Evolutionary conservation across 768 basidiomycete genomes (phyloP).

Genomic region (Phanerochaete carnosa): DNA sequence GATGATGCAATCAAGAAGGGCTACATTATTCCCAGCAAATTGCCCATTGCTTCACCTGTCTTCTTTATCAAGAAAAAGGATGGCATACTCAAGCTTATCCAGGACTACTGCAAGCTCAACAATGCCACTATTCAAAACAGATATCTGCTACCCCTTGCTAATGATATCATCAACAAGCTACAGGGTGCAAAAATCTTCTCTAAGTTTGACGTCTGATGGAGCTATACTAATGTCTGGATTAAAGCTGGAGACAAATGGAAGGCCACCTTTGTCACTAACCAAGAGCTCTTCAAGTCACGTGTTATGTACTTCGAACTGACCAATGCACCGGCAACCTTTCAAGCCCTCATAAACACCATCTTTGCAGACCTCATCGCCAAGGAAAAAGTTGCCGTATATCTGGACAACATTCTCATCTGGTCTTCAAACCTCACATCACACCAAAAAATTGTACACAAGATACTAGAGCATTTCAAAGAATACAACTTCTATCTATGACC

Average conservation of each 20-base stretch:
- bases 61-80: slow-evolving; percentile 37
- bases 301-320: slow-evolving; percentile 29
- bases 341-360: slow-evolving; percentile 30
- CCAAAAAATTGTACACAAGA: slow-evolving; percentile 12
- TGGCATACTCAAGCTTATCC: slow-evolving; percentile 24
- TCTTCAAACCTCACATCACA: slow-evolving; percentile 18
- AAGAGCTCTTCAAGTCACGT: slow-evolving; percentile 22
- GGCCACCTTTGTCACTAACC: slow-evolving; percentile 28
- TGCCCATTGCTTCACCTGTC: slow-evolving; percentile 18
- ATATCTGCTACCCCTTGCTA: slow-evolving; percentile 25
- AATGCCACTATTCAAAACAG: slow-evolving; percentile 23
- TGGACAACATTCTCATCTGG: slow-evolving; percentile 37
- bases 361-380: slow-evolving; percentile 28
- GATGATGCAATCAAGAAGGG: slow-evolving; percentile 20
- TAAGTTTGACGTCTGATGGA: slow-evolving; percentile 28
- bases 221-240: slow-evolving; percentile 20
- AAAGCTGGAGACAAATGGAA: slow-evolving; percentile 26
- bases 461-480: slow-evolving; percentile 26
- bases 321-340: slow-evolving; percentile 26
- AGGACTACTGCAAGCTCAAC: slow-evolving; percentile 32
- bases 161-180: slow-evolving; percentile 22
- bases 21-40: slow-evolving; percentile 16
- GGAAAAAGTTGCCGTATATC: slow-evolving; percentile 39
- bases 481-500: slow-evolving; percentile 34
- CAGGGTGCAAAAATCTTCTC: slow-evolving; percentile 21